Base-by-base conservation (phyloP, 1,284 basidiomycete species). In the Limonomyces culmigenus region DNA sequence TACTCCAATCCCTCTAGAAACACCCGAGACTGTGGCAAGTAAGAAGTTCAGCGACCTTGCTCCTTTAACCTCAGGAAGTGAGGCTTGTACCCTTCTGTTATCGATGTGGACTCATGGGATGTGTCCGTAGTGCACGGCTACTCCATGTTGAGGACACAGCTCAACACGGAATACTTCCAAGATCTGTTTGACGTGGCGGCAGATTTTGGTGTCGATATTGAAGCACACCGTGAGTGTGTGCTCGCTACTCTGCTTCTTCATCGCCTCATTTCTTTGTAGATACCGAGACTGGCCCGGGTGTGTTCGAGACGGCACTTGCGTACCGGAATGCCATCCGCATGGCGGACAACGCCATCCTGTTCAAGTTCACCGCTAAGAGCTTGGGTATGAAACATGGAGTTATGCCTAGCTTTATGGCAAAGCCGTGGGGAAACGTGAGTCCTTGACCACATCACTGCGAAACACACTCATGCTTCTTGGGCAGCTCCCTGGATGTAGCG, bases 331-430 rank as follows among this genome's bases (percentile, higher is more conserved):
- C 83, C 1, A 51, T 71, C 12, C 63, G 81, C 36, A 93, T 97
- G 77, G 93, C 89, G 1, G 93, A 98, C 50, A 96, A 95, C 51
- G 89, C 89, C 0, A 70, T 80, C 35, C 59, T 97, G 29, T 97
- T 89, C 72, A 98, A 98, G 54, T 85, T 81, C 46, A 58, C 87
- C 11, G 85, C 87, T 4, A 96, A 96, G 62, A 89, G 85, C 43
- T 57, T 93, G 3, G 92, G 92, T 0, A 87, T 95, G 69, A 75
- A 81, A 52, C 66, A 83, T 44, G 84, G 81, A 5, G 68, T 98
- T 37, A 68, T 87, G 33, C 92, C 92, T 0, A 93, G 87, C 39
- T 98, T 98, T 55, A 97, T 98, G 93, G 92, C 93, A 0, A 96
- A 96, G 49, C 93, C 92, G 16, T 92, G 83, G 79, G 78, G 74